A percentile compares a stretch with the other conserved stretches of the same genome.
phyloP scores from a whole-genome alignment of 1,284 basidiomycete species.

The Cutaneotrichosporon cutaneum region DNA sequence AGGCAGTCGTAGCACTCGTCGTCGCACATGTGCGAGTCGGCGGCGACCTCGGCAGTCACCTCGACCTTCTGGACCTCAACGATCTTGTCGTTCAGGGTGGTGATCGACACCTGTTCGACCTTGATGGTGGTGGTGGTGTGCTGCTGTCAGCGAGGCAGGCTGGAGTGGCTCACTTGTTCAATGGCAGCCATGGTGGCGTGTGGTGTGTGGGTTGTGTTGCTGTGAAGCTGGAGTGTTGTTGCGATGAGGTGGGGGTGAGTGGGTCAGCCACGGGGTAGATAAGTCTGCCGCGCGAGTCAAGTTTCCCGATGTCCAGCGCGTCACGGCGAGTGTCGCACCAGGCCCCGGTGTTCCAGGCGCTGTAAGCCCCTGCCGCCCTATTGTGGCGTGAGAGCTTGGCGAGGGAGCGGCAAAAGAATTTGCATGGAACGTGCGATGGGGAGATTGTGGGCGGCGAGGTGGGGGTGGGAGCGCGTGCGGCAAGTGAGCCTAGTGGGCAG shows the following conservation, averaged over 20 bases:
- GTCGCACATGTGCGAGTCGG: neutral
- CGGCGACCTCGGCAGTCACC: neutral
- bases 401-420: neutral
- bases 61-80: neutral
- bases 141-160: neutral
- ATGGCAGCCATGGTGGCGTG: neutral
- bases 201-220: neutral
- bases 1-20: slow-evolving; percentile 11
- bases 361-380: neutral
- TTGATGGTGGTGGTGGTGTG: neutral
- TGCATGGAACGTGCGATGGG: slow-evolving; percentile 4
- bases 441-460: neutral
- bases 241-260: neutral
- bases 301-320: neutral
- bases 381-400: neutral
- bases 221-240: too few relatives aligned
- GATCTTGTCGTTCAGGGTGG: neutral
- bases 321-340: neutral
- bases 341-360: neutral
- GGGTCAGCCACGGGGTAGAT: neutral
- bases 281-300: neutral
- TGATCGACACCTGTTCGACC: neutral
- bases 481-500: too few relatives aligned
- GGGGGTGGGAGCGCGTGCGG: too few relatives aligned
- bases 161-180: neutral